These are phyloP conservation scores for Murraya paniculata DNA, from an alignment of 345 rosid genomes.

Conservation along the genomic window DNA sequence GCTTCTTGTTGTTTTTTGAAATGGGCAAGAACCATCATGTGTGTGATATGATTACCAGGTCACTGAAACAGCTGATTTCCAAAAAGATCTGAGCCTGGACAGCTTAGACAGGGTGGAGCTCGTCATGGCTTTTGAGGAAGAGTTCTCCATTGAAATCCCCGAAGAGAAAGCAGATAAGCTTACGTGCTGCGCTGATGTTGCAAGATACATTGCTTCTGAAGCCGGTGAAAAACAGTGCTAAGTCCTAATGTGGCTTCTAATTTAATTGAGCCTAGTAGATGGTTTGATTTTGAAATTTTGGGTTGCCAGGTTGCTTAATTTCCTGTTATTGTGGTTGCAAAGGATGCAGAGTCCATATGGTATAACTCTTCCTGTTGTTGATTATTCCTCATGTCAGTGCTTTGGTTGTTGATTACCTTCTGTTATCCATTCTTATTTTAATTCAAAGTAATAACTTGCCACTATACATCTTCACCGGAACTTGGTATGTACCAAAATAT, in stretches of 20 bases:
- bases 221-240: conserved; percentile 16
- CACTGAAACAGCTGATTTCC: conserved; percentile 57
- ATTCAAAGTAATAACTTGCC: neutral
- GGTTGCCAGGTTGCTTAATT: neutral
- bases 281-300: neutral
- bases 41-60: conserved; percentile 29
- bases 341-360: neutral
- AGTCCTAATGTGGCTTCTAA: conserved; percentile 14
- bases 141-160: conserved; percentile 59
- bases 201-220: conserved; percentile 43
- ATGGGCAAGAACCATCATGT: neutral
- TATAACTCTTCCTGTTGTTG: neutral
- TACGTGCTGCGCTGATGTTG: conserved; percentile 59
- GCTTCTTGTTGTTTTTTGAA: neutral
- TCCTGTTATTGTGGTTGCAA: neutral
- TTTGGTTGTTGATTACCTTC: neutral
- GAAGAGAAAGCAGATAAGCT: conserved; percentile 63
- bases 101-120: conserved; percentile 69
- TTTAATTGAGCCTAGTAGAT: neutral
- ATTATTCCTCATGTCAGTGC: neutral
- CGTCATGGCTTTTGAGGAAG: conserved; percentile 70
- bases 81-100: conserved; percentile 58
- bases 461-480: neutral
- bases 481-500: neutral
- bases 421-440: neutral